Evolutionary conservation across 2,329 filamentous ascomycete species (phyloP).

Genomic region (Botrytis pseudocinerea): DNA sequence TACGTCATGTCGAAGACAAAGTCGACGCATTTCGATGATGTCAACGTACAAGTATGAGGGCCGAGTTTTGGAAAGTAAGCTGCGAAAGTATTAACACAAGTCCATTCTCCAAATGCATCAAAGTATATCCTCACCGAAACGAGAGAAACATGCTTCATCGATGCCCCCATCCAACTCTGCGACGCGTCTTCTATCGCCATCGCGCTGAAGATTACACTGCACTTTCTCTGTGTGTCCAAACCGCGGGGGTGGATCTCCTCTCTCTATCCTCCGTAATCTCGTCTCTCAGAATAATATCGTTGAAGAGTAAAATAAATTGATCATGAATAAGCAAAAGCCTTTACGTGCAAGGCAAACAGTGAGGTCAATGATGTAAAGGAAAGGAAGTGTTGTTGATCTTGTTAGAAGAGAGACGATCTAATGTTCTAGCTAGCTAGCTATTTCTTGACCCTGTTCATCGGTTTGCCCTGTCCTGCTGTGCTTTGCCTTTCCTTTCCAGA

Average conservation of each 20-base stretch:
- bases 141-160: constrained; percentile 69
- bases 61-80: constrained; percentile 80
- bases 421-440: not conserved
- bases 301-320: not conserved
- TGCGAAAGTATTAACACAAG: constrained; percentile 44
- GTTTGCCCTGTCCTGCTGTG: not conserved
- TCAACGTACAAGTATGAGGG: constrained; percentile 65
- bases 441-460: not conserved
- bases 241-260: constrained; percentile 15
- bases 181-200: constrained; percentile 23
- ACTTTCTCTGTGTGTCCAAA: not conserved
- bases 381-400: not conserved
- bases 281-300: not conserved
- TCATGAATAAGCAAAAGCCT: constrained; percentile 16
- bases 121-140: constrained; percentile 54
- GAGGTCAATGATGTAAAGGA: constrained; percentile 19
- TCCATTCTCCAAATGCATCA: constrained; percentile 32
- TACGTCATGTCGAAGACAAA: not conserved
- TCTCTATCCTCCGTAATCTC: constrained; percentile 1
- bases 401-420: constrained; percentile 9
- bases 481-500: not conserved
- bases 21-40: constrained; percentile 4
- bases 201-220: not conserved
- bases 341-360: constrained; percentile 19
- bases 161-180: constrained; percentile 52